Evolutionary conservation across 495 filamentous ascomycete genomes (phyloP).

Genomic region (Aspergillus panamensis): DNA sequence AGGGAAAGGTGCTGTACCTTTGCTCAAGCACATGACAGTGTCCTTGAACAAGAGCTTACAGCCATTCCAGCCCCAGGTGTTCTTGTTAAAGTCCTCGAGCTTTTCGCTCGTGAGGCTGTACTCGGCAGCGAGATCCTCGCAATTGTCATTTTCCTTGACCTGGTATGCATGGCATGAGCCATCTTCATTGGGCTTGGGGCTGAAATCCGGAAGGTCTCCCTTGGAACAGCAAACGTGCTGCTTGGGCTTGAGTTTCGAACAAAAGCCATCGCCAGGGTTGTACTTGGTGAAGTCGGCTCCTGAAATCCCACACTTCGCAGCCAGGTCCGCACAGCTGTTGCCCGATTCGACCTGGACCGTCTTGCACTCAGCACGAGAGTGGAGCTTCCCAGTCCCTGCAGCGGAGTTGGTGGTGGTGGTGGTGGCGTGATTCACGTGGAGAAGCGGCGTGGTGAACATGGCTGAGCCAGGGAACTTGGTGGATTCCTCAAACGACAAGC

Average conservation of each 20-base stretch:
- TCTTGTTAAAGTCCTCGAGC: conserved; percentile 39
- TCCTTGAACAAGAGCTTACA: conserved; percentile 15
- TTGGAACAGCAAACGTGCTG: conserved; percentile 48
- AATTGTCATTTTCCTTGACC: conserved; percentile 31
- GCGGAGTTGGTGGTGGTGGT: not conserved
- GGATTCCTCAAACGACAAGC: conserved; percentile 25
- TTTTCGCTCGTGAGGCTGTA: conserved; percentile 14
- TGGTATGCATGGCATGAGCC: conserved; percentile 40
- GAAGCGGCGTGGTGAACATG: not conserved
- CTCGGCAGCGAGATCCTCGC: conserved; percentile 3
- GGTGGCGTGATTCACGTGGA: not conserved
- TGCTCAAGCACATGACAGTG: conserved; percentile 46
- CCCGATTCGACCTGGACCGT: not conserved
- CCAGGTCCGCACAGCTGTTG: not conserved
- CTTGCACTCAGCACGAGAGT: not conserved
- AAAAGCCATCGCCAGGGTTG: conserved; percentile 36
- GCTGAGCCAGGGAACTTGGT: conserved; percentile 19
- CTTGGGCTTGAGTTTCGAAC: conserved; percentile 28
- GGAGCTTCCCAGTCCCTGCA: not conserved
- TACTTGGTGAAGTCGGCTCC: conserved; percentile 34
- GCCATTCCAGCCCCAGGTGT: conserved; percentile 29
- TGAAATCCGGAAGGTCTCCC: conserved; percentile 40
- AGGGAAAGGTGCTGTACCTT: conserved; percentile 45
- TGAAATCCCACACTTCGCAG: conserved; percentile 6
- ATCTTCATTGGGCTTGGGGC: conserved; percentile 37